Base-by-base conservation (phyloP, 805 yeast species). In the Scheffersomyces spartinae region DNA sequence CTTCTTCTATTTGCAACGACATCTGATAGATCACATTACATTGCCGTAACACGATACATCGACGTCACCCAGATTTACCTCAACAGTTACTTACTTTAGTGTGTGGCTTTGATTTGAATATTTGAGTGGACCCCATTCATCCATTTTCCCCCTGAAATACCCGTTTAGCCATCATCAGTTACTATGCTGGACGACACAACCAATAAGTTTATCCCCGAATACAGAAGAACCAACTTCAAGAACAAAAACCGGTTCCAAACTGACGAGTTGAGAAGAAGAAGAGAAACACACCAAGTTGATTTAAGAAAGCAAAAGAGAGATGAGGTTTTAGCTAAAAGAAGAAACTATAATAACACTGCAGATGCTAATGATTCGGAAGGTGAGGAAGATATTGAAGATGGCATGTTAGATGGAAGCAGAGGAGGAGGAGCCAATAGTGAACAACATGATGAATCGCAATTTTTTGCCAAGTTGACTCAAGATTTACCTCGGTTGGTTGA, bases 231-330 rank as follows among this genome's bases (percentile, higher is more conserved):
- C 21, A 83, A 79, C 49, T 91, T 82, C 66, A 91, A 91, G 54
- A 88, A 91, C 63, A 83, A 86, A 52, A 84, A 91, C 36, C 74
- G 94, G 48, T 91, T 91, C 50, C 80, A 81, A 45, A 83, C 84
- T 31, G 98, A 91, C 51, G 98, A 91, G 64, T 73, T 91, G 43
- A 82, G 98, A 56, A 85, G 97, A 55, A 80, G 98, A 52, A 79
- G 97, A 55, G 98, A 88, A 54, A 93, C 82, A 30, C 95, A 88
- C 45, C 96, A 88, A 57, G 93, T 91, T 32, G 97, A 86, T 52
- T 68, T 91, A 45, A 73, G 98, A 61, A 91, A 93, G 62, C 94
- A 86, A 34, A 86, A 86, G 55, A 74, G 98, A 49, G 98, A 91
- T 50, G 97, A 91, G 52, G 80, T 82, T 29, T 66, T 91, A 40